Base-by-base conservation (phyloP, 2,329 filamentous ascomycete species). In the Botrytis fragariae region DNA sequence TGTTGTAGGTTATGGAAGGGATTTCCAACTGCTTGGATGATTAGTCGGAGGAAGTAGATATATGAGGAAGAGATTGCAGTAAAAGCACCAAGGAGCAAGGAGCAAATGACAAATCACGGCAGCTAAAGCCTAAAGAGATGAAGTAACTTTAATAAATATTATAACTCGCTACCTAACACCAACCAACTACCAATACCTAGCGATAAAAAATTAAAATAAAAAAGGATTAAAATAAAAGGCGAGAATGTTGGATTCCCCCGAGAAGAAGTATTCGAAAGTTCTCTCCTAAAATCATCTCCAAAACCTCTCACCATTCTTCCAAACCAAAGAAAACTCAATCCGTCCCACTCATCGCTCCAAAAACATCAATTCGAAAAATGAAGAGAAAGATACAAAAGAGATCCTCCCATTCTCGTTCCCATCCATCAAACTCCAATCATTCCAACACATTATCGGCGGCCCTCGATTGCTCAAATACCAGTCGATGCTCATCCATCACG, bases 161-260 rank as follows among this genome's bases (percentile, higher is more conserved):
- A 57, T 57, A 57, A 20, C 37, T 57, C 39, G 35, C n/a, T 42
- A 57, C 22, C 39, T 44, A 70, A 70, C 39, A 61, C 29, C 57
- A 61, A 45, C 29, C 42, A 61, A 61, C n/a, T 61, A 59, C 14
- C 39, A 45, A 70, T 45, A 70, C 12, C 54, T 45, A 35, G 39
- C 39, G 1, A 61, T 69, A n/a, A 14, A 8, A 45, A 70, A 61
- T n/a, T 29, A 45, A 70, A 61, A 61, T 45, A 20, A 45, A 45
- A 45, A 45, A 69, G 8, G 3, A 39, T 42, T 44, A 35, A 45
- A 61, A 57, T 29, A 70, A 70, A 20, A 7, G 57, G 57, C 22
- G 57, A 37, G 68, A 70, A 70, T 70, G 68, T 70, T 70, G 68
- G 39, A 70, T 70, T 61, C 68, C 7, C 51, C 51, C 54, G 12